phyloP scores from a whole-genome alignment of 352 stramenopile genomes.

The Globisporangium iwayamae region DNA sequence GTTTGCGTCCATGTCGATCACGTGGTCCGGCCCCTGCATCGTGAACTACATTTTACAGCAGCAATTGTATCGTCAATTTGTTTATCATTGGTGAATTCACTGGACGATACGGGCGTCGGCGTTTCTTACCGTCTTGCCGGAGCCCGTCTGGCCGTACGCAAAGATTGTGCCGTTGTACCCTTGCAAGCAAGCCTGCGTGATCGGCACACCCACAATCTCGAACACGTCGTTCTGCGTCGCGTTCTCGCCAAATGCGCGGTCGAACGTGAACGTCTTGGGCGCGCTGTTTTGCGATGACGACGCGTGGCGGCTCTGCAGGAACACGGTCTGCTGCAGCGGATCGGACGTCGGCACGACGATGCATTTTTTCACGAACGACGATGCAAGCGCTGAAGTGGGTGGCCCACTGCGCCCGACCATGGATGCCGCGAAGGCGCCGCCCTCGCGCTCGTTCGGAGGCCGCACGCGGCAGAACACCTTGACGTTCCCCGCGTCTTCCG shows the following conservation, averaged over 20 bases:
- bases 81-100: too few species aligned
- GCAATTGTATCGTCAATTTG: too few species aligned
- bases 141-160: conserved; percentile 82
- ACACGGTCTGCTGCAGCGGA: conserved; percentile 48
- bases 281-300: conserved; percentile 9
- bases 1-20: conserved; percentile 41
- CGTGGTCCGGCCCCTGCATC: conserved; percentile 78
- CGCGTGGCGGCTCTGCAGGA: conserved; percentile 49
- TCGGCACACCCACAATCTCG: conserved; percentile 75
- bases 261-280: conserved; percentile 86
- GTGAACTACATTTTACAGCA: conserved; percentile 33
- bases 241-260: conserved; percentile 88
- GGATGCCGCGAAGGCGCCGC: conserved; percentile 23
- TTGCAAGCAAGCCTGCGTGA: conserved; percentile 73
- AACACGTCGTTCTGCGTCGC: conserved; percentile 92
- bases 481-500: conserved; percentile 60
- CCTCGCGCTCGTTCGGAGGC: conserved; percentile 74
- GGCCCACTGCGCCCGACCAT: neutral
- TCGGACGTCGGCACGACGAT: conserved; percentile 45
- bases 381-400: neutral
- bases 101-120: too few species aligned
- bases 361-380: conserved; percentile 59
- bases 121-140: conserved; percentile 50
- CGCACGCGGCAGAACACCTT: conserved; percentile 86
- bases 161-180: conserved; percentile 89